Base-by-base conservation (phyloP, 495 filamentous ascomycete species). In the Podospora comata region DNA sequence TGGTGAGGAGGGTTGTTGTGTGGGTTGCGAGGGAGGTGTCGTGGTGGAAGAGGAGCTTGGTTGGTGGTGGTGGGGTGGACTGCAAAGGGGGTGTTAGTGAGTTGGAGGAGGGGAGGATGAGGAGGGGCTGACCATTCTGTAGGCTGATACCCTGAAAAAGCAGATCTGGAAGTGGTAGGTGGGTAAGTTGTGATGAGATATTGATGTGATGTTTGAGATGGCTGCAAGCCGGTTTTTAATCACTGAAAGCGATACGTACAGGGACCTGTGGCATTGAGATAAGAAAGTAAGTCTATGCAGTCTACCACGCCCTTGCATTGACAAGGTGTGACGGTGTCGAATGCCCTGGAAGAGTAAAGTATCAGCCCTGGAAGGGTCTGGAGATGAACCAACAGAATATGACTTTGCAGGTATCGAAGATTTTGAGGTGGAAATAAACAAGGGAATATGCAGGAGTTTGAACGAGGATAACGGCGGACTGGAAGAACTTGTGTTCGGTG, bases 11-110 rank as follows among this genome's bases (percentile, higher is more conserved):
- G 11, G 77, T 76, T 13, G 82, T 82, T 28, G 81, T 67, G 27
- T 83, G 76, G 15, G 68, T 75, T 65, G 81, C 75, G 9, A 85
- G 82, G 58, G 83, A 79, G 48, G 80, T 79, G 69, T 88, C 80
- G 58, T 86, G 80, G 68, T 88, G 86, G 70, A 84, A 89, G 27
- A 82, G 77, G 20, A 86, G 78, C 71, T 79, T 77, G 5, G 86
- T 88, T 54, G 83, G 76, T 34, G 72, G 76, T 34, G 72, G 39
- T 3, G 39, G 39, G 39, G 39, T 13, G 39, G 39, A 11, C 39
- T 48, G 15, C 6, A 16, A 13, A 48, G 39, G 39, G 0, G 7
- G 2, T 5, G 2, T 48, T 16, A 48, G 39, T 48, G 39, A 48
- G 7, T 48, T 48, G 39, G 0, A 0, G 2, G 15, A 11, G 9